Base-by-base conservation (phyloP, 1,139 yeast genomes). In the Tardiomyces depauwii region DNA sequence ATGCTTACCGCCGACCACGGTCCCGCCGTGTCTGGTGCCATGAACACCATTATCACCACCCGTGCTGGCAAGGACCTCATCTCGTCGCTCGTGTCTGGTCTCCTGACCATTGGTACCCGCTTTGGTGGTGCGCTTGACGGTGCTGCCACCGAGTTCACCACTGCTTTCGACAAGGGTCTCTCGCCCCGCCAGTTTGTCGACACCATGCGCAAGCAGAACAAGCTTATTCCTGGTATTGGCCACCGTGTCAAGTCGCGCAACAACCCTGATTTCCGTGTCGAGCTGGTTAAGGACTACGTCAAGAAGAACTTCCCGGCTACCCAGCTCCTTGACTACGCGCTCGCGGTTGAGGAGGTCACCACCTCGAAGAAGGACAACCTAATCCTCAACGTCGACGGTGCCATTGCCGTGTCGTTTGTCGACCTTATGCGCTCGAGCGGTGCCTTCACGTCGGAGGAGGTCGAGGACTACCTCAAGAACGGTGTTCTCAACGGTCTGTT, bases 1-100 rank as follows among this genome's bases (percentile, higher is more conserved):
- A 70, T 70, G 74, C 62, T 70, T 39, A 70, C 74, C 41, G 74
- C 74, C 42, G 74, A 70, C 53, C 74, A 70, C 56, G 74, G 74
- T 49, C 74, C 74, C 21, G 74, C 74, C 43, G 74, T 70, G 30
- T 63, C 69, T 28, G 74, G 74, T 50, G 74, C 74, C 47, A 68
- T 70, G 74, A 70, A 70, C 61, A 70, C 74, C 44, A 70, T 70
- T 51, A 66, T 70, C 55, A 70, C 74, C 40, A 70, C 74, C 41
- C 67, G 74, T 53, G 74, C 74, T 23, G 74, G 74, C 44, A 70
- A 70, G 58, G 74, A 70, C 50, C 60, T 70, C 45, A 70, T 70
- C 50, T 69, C 73, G 21, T 69, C 74, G 18, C 62, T 70, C 44
- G 74, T 70, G 10, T 57, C 73, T 39, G 74, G 74, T 55, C 58